Percentiles rank a stretch among this genome's conserved stretches.
Conservation (phyloP, 169 alveolate species). For the Cryptosporidium sp. region DNA sequence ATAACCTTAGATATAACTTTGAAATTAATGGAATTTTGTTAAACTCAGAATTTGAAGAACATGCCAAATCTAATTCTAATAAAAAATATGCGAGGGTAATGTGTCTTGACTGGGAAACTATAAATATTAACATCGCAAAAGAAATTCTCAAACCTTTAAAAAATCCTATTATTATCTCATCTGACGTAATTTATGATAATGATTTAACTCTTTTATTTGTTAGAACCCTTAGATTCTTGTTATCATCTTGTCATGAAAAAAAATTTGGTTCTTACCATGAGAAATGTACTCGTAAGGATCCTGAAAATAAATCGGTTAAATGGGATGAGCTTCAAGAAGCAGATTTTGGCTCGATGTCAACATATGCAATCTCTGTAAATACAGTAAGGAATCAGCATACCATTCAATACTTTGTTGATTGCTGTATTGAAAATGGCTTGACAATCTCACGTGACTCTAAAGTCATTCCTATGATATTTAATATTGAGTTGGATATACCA, state of each 20-base stretch:
- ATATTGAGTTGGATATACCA: conserved; percentile 1
- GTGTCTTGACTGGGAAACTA: conserved; percentile 70
- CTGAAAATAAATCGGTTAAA: background rate
- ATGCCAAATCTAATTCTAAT: background rate
- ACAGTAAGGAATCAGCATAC: conserved; percentile 39
- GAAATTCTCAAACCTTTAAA: conserved; percentile 11
- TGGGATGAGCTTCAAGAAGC: conserved; percentile 41
- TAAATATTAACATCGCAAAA: background rate
- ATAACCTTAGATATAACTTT: conserved; percentile 37
- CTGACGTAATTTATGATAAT: conserved; percentile 69
- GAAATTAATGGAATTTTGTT: conserved; percentile 25
- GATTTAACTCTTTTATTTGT: conserved; percentile 24
- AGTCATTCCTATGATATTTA: conserved; percentile 15
- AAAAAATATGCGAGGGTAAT: background rate
- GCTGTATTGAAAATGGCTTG: conserved; percentile 37
- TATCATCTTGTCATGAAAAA: conserved; percentile 12
- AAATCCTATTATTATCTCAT: conserved; percentile 58
- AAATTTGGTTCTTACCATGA: conserved; percentile 13
- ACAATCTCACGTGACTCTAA: conserved; percentile 29
- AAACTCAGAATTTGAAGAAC: background rate
- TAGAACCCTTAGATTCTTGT: conserved; percentile 3
- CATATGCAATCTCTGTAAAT: conserved; percentile 46
- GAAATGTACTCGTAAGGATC: background rate
- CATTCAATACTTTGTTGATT: conserved; percentile 55
- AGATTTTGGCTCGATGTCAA: background rate